phyloP scores from a whole-genome alignment of 805 yeast species.

The Candida piceae region DNA sequence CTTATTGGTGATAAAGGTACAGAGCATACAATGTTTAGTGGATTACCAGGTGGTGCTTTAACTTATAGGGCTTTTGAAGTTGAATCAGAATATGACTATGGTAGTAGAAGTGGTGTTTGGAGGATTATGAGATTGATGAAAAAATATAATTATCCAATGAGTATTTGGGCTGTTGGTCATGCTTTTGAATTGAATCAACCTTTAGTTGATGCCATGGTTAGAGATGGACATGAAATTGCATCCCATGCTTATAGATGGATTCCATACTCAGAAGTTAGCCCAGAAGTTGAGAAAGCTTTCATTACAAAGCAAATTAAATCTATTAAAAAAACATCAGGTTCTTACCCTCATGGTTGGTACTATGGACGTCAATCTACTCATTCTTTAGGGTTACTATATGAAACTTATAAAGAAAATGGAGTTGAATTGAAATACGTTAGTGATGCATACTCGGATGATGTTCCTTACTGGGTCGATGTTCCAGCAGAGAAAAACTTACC shows the following conservation, averaged over 20 bases:
- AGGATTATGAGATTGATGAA: slow-evolving; percentile 29
- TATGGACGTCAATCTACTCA: slow-evolving; percentile 32
- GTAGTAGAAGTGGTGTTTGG: slow-evolving; percentile 18
- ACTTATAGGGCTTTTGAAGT: slow-evolving; percentile 13
- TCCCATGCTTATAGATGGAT: slow-evolving; percentile 37
- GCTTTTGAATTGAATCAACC: slow-evolving; percentile 32
- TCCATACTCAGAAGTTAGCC: slow-evolving; percentile 26
- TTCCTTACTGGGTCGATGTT: slow-evolving; percentile 33
- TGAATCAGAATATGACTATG: slow-evolving; percentile 15
- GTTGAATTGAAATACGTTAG: slow-evolving; percentile 31
- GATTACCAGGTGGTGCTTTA: slow-evolving; percentile 11
- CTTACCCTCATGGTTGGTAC: slow-evolving; percentile 33
- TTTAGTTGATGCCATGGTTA: slow-evolving; percentile 31
- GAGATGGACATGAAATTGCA: slow-evolving; percentile 36
- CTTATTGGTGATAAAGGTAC: slow-evolving; percentile 11
- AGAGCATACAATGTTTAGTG: slow-evolving; percentile 13
- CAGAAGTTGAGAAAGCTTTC: slow-evolving; percentile 31
- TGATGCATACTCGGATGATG: slow-evolving; percentile 34
- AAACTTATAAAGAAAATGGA: slow-evolving; percentile 31
- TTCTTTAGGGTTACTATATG: slow-evolving; percentile 29
- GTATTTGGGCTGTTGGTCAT: slow-evolving; percentile 36
- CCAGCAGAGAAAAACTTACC: slow-evolving; percentile 22
- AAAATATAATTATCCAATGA: slow-evolving; percentile 28
- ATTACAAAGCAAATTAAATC: slow-evolving; percentile 28
- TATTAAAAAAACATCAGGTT: slow-evolving; percentile 29